These are phyloP conservation scores for Microdochium paspali DNA, from an alignment of 2,329 filamentous ascomycete genomes.

Conservation along the genomic window DNA sequence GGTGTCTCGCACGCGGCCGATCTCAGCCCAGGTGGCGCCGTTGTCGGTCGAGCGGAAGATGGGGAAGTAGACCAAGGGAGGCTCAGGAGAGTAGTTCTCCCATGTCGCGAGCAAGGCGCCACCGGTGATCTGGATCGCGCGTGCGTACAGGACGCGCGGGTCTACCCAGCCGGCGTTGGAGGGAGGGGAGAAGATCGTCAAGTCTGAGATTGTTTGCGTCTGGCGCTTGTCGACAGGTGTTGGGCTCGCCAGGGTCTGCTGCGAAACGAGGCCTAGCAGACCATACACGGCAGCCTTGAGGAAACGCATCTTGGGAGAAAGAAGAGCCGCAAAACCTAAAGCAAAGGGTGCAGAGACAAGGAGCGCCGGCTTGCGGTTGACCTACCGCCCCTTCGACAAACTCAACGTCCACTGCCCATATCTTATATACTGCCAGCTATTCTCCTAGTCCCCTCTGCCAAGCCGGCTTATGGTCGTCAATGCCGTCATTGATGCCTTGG, in stretches of 20 bases:
- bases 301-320: slow-evolving; percentile 2
- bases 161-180: slow-evolving; percentile 26
- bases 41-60: slow-evolving; percentile 39
- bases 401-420: neutral
- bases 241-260: neutral
- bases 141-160: slow-evolving; percentile 32
- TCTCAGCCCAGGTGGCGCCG: slow-evolving; percentile 51
- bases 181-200: slow-evolving; percentile 29
- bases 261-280: neutral
- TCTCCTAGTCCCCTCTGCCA: neutral
- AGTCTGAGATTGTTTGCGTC: slow-evolving; percentile 8
- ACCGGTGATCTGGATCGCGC: slow-evolving; percentile 28
- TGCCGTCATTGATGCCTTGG: neutral
- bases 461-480: neutral
- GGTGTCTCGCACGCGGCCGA: slow-evolving; percentile 52
- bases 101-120: slow-evolving; percentile 39
- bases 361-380: neutral
- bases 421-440: neutral
- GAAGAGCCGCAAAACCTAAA: neutral
- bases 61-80: slow-evolving; percentile 43
- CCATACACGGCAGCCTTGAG: slow-evolving; percentile 2
- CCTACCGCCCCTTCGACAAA: neutral
- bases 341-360: neutral
- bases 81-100: slow-evolving; percentile 46
- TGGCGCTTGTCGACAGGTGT: slow-evolving; percentile 1